Evolutionary conservation across 495 filamentous ascomycete genomes (phyloP), one percentile per base, ranked within the genome.

Genomic region (Annulohypoxylon stygium): DNA sequence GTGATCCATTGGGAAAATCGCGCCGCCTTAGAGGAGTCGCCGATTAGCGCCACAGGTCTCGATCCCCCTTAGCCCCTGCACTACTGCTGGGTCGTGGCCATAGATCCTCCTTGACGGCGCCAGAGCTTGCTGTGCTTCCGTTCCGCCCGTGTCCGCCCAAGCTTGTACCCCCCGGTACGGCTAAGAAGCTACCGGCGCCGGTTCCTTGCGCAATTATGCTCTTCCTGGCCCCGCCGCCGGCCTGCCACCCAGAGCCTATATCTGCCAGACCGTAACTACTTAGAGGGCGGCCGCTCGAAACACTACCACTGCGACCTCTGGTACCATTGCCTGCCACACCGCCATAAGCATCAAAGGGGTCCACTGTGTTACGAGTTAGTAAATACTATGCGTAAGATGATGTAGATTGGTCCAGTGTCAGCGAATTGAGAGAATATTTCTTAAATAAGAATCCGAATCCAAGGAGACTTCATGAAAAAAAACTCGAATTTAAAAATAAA

Each of bases 151-250:
- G 76, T 9, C 73, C 61, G 53, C 45, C 12, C 18, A 20, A 36
- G 12, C 45, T 43, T 16, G 37, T 41, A 9, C 73, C 61, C 18
- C 80, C 84, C 1, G 93, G 94, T 34, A 97, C 90, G 7, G 92
- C 90, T 47, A 97, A 81, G 80, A 93, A 97, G 7, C 93, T 92
- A 8, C 93, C 92, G 67, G 91, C 91, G 0, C 91, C 91, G 76
- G 94, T 93, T 2, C 92, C 92, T 25, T 86, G 81, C 25, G 84
- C 71, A 45, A 81, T 57, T 23, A 85, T 76, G 63, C 86, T 87
- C 71, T 80, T 81, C 61, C 87, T 76, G 6, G 82, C 82, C 2
- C 83, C 83, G 0, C 77, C 80, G 7, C 81, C 80, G 18, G 74
- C 73, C 61, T 81, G 80, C 82, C 82, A 85, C 1, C 82, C 83